Evolutionary conservation across 371 early-diverging fungal genomes (phyloP).

Genomic region (Lichtheimia ramosa): DNA sequence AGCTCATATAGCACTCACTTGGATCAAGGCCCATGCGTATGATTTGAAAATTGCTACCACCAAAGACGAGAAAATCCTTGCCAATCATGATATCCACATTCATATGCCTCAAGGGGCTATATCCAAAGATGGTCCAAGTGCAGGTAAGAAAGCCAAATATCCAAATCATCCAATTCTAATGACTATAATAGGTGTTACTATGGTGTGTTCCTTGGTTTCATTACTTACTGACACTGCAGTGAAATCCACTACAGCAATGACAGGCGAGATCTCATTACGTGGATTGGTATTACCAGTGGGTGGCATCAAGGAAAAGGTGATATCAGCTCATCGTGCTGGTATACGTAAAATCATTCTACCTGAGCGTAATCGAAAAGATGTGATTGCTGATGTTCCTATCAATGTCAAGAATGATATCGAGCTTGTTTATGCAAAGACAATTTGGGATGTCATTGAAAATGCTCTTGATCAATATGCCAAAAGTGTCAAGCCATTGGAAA

Average conservation of each 20-base stretch:
- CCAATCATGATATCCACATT: constrained; percentile 71
- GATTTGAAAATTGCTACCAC: constrained; percentile 50
- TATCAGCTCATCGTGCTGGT: constrained; percentile 81
- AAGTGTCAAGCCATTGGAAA: not conserved
- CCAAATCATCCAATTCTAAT: not conserved
- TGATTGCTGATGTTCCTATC: constrained; percentile 61
- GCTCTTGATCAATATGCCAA: constrained; percentile 56
- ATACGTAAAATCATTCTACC: constrained; percentile 62
- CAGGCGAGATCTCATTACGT: constrained; percentile 84
- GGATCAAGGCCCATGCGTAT: constrained; percentile 73
- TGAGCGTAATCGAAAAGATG: constrained; percentile 51
- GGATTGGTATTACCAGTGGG: constrained; percentile 84
- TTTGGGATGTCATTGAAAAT: constrained; percentile 64
- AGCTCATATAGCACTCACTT: constrained; percentile 76
- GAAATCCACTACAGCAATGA: constrained; percentile 67
- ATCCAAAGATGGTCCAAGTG: constrained; percentile 84
- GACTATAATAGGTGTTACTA: constrained; percentile 48
- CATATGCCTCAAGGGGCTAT: constrained; percentile 84
- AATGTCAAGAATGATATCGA: constrained; percentile 64
- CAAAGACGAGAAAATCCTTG: constrained; percentile 30
- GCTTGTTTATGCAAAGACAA: constrained; percentile 62
- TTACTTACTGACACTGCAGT: constrained; percentile 63
- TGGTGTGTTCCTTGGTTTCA: constrained; percentile 77
- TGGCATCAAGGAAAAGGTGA: constrained; percentile 85
- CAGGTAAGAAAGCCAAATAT: constrained; percentile 8